Conservation (phyloP, 2,329 filamentous ascomycete species). For the Blastomyces parvus region DNA sequence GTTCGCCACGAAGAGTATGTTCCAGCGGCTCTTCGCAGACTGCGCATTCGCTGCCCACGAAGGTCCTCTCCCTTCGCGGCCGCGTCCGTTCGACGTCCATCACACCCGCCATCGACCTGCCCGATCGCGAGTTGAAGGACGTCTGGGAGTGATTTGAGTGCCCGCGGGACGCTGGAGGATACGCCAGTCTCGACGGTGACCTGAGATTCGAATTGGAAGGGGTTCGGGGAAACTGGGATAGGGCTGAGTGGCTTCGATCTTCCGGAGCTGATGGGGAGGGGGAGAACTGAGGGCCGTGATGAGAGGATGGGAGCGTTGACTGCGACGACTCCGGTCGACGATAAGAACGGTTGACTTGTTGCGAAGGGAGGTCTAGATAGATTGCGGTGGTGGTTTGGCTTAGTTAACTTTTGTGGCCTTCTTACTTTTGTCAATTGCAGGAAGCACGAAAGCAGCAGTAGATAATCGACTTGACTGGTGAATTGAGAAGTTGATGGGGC, state of each 20-base stretch:
- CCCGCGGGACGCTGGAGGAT: constrained; percentile 15
- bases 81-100: constrained; percentile 69
- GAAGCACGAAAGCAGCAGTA: background rate
- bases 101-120: constrained; percentile 49
- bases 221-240: constrained; percentile 14
- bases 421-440: background rate
- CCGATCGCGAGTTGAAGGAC: constrained; percentile 31
- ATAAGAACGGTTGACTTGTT: background rate
- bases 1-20: constrained; percentile 86
- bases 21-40: constrained; percentile 96
- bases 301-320: constrained; percentile 25
- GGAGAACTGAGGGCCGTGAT: constrained; percentile 19
- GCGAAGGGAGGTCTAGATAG: constrained; percentile 9
- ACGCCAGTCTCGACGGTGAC: constrained; percentile 13
- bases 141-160: constrained; percentile 26
- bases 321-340: constrained; percentile 19
- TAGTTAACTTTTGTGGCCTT: background rate
- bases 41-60: constrained; percentile 87
- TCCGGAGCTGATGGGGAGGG: background rate
- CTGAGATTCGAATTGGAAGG: constrained; percentile 17
- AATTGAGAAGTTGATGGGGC: constrained; percentile 4
- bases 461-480: background rate
- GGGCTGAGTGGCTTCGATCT: constrained; percentile 21
- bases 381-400: background rate
- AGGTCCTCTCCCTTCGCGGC: constrained; percentile 80